Conservation (phyloP, 139 green algal species). For the Chlamydomonas urium region DNA sequence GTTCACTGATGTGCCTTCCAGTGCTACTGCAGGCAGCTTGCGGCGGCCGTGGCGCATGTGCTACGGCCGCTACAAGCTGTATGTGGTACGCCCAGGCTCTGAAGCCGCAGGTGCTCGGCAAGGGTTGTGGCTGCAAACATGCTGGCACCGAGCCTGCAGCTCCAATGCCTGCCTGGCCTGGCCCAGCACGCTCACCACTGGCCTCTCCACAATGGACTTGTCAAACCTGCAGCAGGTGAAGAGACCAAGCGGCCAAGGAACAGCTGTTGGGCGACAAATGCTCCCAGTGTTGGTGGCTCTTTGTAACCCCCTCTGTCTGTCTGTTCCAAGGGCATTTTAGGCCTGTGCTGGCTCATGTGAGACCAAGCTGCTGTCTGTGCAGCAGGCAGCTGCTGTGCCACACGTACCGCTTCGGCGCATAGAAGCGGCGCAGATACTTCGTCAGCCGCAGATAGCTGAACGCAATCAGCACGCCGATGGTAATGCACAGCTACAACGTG, state of each 20-base stretch:
- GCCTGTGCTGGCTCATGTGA: background rate
- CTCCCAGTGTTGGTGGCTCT: background rate
- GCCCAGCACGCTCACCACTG: too few relatives aligned
- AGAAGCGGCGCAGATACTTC: constrained; percentile 6
- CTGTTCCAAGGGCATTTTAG: background rate
- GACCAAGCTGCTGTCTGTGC: too few relatives aligned
- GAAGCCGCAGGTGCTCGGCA: background rate
- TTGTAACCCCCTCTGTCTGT: background rate
- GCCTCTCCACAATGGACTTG: background rate
- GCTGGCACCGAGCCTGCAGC: too few relatives aligned
- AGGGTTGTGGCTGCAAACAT: too few relatives aligned
- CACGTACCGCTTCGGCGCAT: constrained; percentile 9
- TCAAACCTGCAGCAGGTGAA: background rate
- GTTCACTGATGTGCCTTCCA: too few relatives aligned
- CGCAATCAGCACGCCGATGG: background rate
- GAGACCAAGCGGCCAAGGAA: background rate
- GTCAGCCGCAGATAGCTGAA: constrained; percentile 6
- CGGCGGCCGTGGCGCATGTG: too few relatives aligned
- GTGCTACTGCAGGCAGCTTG: too few relatives aligned
- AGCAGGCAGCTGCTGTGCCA: background rate
- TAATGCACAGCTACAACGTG: background rate
- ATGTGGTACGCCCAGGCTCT: background rate
- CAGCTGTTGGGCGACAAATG: background rate
- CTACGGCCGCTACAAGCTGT: background rate
- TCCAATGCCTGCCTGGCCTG: too few relatives aligned